Evolutionary conservation across 495 filamentous ascomycete genomes (phyloP).

Genomic region (Pyronema omphalodes): DNA sequence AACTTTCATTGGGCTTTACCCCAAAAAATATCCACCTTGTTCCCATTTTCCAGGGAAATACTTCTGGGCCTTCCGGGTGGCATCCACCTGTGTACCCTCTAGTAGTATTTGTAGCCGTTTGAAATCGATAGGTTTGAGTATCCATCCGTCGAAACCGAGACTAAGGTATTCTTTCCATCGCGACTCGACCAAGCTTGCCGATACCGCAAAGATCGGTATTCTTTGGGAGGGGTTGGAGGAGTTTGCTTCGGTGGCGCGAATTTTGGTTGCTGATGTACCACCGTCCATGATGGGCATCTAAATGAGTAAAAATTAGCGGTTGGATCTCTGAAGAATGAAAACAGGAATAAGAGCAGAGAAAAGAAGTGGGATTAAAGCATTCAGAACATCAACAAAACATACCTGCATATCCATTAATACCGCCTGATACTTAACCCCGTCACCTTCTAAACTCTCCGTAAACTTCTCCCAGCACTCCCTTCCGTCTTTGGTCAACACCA

Average conservation of each 20-base stretch:
- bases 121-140: slow-evolving; percentile 60
- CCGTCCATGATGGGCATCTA: slow-evolving; percentile 93
- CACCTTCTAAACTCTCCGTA: slow-evolving; percentile 24
- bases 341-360: not conserved
- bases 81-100: slow-evolving; percentile 35
- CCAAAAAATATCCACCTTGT: slow-evolving; percentile 48
- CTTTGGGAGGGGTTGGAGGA: slow-evolving; percentile 24
- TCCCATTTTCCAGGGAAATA: slow-evolving; percentile 55
- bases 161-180: slow-evolving; percentile 51
- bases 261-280: slow-evolving; percentile 62
- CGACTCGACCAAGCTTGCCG: slow-evolving; percentile 62
- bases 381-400: slow-evolving; percentile 12
- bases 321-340: not conserved
- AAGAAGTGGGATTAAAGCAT: not conserved
- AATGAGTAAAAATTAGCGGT: not conserved
- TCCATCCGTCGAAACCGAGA: slow-evolving; percentile 85
- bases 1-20: not conserved
- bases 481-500: slow-evolving; percentile 61
- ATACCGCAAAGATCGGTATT: slow-evolving; percentile 78
- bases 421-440: slow-evolving; percentile 46
- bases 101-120: slow-evolving; percentile 44
- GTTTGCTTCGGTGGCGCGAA: slow-evolving; percentile 45
- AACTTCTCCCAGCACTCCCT: slow-evolving; percentile 66
- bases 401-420: slow-evolving; percentile 95
- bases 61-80: slow-evolving; percentile 29